Evolutionary conservation across 2,329 filamentous ascomycete species (phyloP).

Genomic region (Aspergillus fructus): DNA sequence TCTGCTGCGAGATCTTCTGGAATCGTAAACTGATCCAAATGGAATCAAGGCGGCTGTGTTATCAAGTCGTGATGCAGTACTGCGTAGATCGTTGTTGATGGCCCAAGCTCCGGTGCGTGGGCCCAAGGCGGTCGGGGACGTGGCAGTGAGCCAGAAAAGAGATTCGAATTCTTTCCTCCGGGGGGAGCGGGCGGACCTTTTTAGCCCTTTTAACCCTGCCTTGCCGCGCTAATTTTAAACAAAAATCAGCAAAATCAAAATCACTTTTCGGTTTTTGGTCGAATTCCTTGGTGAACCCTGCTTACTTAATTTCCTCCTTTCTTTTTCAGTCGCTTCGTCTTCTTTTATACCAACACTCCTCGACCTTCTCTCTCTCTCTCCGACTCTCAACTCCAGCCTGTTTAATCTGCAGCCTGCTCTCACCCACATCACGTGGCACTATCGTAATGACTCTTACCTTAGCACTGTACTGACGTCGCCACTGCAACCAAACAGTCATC

Average conservation of each 20-base stretch:
- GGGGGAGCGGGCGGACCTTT: conserved; percentile 17
- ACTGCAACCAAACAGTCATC: conserved; percentile 16
- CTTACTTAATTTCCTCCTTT: conserved; percentile 10
- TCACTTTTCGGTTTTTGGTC: conserved; percentile 9
- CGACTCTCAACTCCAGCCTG: neutral
- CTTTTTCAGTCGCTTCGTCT: neutral
- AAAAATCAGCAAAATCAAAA: conserved; percentile 17
- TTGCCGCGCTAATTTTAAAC: conserved; percentile 16
- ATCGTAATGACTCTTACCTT: conserved; percentile 4
- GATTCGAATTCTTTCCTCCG: conserved; percentile 18
- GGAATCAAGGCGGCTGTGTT: neutral
- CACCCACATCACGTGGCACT: neutral
- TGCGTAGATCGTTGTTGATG: neutral
- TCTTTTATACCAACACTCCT: neutral
- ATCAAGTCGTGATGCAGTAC: neutral
- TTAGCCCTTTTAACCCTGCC: conserved; percentile 40
- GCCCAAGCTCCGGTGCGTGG: conserved; percentile 19
- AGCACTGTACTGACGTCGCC: conserved; percentile 16
- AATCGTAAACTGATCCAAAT: neutral
- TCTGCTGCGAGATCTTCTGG: neutral
- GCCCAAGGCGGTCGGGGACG: conserved; percentile 11
- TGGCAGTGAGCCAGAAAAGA: conserved; percentile 20
- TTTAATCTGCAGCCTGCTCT: neutral
- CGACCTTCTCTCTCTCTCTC: neutral
- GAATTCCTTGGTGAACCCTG: neutral